Conservation (phyloP, 1,139 yeast genomes). For the Kodamaea derodonti region DNA sequence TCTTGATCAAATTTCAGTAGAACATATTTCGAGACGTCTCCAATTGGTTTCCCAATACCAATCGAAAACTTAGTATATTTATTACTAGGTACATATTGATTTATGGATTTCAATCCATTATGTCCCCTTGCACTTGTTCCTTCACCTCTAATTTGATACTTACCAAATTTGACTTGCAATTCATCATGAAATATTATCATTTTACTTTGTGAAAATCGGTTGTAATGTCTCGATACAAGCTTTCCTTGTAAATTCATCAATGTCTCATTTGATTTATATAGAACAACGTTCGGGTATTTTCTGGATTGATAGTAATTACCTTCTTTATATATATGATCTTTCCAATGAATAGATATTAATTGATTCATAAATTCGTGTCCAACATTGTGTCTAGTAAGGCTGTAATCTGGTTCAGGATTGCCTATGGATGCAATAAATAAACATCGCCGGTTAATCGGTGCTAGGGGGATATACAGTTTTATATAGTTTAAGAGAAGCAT, state of each 20-base stretch:
- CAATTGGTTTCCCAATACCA: constrained; percentile 69
- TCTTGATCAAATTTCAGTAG: constrained; percentile 41
- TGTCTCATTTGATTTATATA: constrained; percentile 50
- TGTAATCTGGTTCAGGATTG: constrained; percentile 66
- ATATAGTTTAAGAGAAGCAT: too few relatives aligned
- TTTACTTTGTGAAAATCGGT: constrained; percentile 28
- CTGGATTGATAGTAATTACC: constrained; percentile 17
- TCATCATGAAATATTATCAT: constrained; percentile 75
- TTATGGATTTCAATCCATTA: constrained; percentile 67
- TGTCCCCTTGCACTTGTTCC: constrained; percentile 71
- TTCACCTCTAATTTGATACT: constrained; percentile 52
- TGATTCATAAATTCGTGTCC: constrained; percentile 56
- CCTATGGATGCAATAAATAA: constrained; percentile 63
- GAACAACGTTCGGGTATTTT: constrained; percentile 20
- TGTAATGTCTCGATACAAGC: constrained; percentile 47
- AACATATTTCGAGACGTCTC: constrained; percentile 60
- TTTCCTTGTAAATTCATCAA: constrained; percentile 69
- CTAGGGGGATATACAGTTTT: neutral
- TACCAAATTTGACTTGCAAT: constrained; percentile 60
- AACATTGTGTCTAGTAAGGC: constrained; percentile 69
- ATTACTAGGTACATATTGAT: constrained; percentile 30
- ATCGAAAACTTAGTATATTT: constrained; percentile 56
- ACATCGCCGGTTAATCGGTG: constrained; percentile 12
- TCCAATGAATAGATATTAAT: constrained; percentile 26
- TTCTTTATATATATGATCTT: constrained; percentile 10